Evolutionary conservation across 177 flowering plant genomes (phyloP).

Genomic region (Telopea speciosissima): DNA sequence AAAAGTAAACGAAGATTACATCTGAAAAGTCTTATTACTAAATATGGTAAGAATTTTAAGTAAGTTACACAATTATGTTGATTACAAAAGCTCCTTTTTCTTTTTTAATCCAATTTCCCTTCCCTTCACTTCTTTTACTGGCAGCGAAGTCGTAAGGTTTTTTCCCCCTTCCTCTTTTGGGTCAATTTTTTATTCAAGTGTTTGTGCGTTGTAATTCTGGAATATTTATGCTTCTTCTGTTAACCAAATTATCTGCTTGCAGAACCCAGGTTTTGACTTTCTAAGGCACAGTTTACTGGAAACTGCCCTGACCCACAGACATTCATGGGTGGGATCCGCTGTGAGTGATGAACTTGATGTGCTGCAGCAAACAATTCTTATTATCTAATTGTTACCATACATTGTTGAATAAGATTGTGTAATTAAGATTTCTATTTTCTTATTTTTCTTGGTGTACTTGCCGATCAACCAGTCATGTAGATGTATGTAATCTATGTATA

Average conservation of each 20-base stretch:
- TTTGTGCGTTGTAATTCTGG: neutral
- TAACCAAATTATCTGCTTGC: neutral
- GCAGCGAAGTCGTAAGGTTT: too few relatives aligned
- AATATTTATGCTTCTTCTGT: neutral
- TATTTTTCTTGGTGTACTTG: neutral
- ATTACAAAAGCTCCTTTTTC: too few relatives aligned
- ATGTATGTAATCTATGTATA: neutral
- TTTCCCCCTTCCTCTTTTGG: too few relatives aligned
- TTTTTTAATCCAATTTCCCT: too few relatives aligned
- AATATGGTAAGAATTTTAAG: too few relatives aligned
- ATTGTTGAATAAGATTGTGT: neutral
- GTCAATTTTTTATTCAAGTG: too few relatives aligned
- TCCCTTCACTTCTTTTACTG: too few relatives aligned
- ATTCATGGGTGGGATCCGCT: conserved; percentile 7
- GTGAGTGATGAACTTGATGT: neutral
- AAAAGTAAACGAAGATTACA: too few relatives aligned
- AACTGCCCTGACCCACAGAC: conserved; percentile 8
- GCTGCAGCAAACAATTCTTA: neutral
- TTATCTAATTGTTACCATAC: neutral
- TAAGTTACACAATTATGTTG: too few relatives aligned
- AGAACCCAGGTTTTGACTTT: conserved; percentile 9
- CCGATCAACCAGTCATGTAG: neutral
- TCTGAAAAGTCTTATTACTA: too few relatives aligned
- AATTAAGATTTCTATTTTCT: too few relatives aligned
- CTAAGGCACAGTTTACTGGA: conserved; percentile 1